These are phyloP conservation scores for Daldinia concentrica DNA, from an alignment of 495 filamentous ascomycete species.

Conservation along the genomic window DNA sequence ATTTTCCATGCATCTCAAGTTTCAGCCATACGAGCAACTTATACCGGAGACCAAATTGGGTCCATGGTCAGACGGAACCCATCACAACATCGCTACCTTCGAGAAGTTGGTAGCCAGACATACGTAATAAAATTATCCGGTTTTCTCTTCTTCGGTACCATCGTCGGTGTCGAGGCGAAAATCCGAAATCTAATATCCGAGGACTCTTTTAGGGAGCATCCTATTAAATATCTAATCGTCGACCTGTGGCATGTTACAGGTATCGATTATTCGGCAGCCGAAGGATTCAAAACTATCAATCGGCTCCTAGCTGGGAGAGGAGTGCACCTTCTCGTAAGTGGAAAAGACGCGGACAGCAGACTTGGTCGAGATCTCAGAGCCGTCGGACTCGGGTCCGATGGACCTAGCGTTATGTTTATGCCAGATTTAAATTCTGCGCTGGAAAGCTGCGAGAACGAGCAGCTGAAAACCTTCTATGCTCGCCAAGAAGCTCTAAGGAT, in stretches of 20 bases:
- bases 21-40: conserved; percentile 85
- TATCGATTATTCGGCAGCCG: conserved; percentile 93
- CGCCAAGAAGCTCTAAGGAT: conserved; percentile 56
- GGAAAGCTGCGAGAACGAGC: conserved; percentile 94
- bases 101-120: conserved; percentile 85
- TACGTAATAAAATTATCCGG: conserved; percentile 89
- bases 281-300: conserved; percentile 92
- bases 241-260: conserved; percentile 91
- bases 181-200: conserved; percentile 84
- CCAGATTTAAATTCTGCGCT: conserved; percentile 91
- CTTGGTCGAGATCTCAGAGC: conserved; percentile 80
- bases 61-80: conserved; percentile 93
- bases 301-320: conserved; percentile 76
- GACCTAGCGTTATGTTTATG: conserved; percentile 76
- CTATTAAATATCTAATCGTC: conserved; percentile 89
- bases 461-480: conserved; percentile 84
- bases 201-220: conserved; percentile 75
- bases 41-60: conserved; percentile 84
- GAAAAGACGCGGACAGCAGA: conserved; percentile 74
- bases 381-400: conserved; percentile 77
- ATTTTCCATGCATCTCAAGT: conserved; percentile 91
- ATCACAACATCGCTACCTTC: conserved; percentile 85
- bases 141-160: conserved; percentile 96
- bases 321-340: conserved; percentile 82
- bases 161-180: conserved; percentile 89